Percentiles rank a stretch among this genome's conserved stretches.
These are phyloP conservation scores for Prosopis cineraria DNA, from an alignment of 306 rosid genomes.

Conservation along the genomic window DNA sequence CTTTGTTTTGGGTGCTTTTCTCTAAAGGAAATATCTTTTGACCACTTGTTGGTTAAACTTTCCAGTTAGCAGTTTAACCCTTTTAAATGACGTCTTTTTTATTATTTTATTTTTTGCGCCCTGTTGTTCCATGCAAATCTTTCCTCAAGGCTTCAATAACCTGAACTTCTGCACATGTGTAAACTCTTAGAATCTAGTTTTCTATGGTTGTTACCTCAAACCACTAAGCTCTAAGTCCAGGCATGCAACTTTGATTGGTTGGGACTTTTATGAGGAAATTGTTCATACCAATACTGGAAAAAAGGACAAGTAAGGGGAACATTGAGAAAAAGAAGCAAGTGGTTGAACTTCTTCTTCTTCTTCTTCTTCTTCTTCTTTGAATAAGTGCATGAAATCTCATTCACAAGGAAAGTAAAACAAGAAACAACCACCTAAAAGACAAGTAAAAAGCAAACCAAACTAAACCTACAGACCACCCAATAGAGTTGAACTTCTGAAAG, in stretches of 20 bases:
- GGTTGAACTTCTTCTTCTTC: too few relatives aligned
- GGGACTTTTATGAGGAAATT: not conserved
- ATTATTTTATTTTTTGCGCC: not conserved
- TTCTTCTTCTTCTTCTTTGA: too few relatives aligned
- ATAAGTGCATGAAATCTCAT: too few relatives aligned
- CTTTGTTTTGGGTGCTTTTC: conserved; percentile 18
- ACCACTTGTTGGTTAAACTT: not conserved
- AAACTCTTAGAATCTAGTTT: not conserved
- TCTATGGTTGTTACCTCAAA: not conserved
- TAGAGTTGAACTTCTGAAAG: not conserved
- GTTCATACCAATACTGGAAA: not conserved
- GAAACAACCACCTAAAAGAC: too few relatives aligned
- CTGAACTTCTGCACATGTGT: not conserved
- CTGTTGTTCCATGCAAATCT: not conserved
- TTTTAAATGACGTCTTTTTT: not conserved
- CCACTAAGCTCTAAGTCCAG: not conserved
- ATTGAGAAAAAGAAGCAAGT: not conserved
- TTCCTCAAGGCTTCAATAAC: not conserved
- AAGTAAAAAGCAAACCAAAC: too few relatives aligned
- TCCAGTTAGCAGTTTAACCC: not conserved
- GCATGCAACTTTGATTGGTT: not conserved
- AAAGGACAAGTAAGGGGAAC: not conserved
- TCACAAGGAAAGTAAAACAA: too few relatives aligned
- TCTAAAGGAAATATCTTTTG: conserved; percentile 4
- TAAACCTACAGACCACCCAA: too few relatives aligned